Conservation (phyloP, 1,284 basidiomycete species). For the Cystobasidium pallidum region DNA sequence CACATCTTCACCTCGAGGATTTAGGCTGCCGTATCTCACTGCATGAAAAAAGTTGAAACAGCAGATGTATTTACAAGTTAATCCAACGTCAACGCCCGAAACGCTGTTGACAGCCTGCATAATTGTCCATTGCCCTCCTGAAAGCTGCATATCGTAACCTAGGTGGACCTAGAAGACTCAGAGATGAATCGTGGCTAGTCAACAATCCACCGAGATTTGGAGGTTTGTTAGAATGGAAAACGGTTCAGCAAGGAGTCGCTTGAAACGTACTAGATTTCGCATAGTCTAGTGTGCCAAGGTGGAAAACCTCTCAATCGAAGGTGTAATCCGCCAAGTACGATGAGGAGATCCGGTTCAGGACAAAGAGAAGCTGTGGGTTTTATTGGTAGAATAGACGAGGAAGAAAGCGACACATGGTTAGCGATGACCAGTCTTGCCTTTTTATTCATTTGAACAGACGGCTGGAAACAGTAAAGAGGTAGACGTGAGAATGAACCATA, state of each 20-base stretch:
- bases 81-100: slow-evolving; percentile 47
- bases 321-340: slow-evolving; percentile 51
- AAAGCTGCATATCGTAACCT: slow-evolving; percentile 46
- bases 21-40: too few species aligned
- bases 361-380: slow-evolving; percentile 39
- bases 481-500: slow-evolving; percentile 10
- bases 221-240: too few species aligned
- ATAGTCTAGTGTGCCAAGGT: slow-evolving; percentile 51
- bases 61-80: not conserved
- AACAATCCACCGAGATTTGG: too few species aligned
- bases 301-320: slow-evolving; percentile 51
- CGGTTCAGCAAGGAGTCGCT: not conserved
- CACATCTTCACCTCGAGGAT: too few species aligned
- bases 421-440: too few species aligned
- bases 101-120: slow-evolving; percentile 51
- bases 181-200: slow-evolving; percentile 51
- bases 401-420: not conserved
- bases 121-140: slow-evolving; percentile 49
- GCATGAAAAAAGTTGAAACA: too few species aligned
- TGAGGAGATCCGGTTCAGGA: slow-evolving; percentile 50
- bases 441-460: too few species aligned
- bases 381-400: not conserved
- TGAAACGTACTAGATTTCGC: slow-evolving; percentile 49
- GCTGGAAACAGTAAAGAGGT: too few species aligned
- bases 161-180: slow-evolving; percentile 47